Conservation (phyloP, 352 stramenopile species). For the Thalassiosira mediterranea region DNA sequence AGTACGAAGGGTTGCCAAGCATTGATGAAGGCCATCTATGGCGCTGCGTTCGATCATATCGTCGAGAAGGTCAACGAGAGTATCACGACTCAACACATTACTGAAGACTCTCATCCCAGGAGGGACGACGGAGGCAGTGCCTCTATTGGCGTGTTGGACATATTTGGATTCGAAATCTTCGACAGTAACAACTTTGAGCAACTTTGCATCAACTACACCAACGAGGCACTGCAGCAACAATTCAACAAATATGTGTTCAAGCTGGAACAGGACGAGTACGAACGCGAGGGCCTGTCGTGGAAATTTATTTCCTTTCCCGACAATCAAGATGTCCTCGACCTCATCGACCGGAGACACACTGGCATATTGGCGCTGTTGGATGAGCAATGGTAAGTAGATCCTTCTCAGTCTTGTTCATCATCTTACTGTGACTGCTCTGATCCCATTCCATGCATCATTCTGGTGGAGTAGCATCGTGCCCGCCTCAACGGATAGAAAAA, state of each 20-base stretch:
- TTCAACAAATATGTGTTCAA: slow-evolving; percentile 87
- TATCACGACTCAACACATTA: slow-evolving; percentile 22
- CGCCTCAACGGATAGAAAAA: slow-evolving; percentile 75
- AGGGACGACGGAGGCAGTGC: slow-evolving; percentile 24
- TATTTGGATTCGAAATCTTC: slow-evolving; percentile 96
- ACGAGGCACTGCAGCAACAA: slow-evolving; percentile 85
- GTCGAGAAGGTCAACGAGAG: slow-evolving; percentile 56
- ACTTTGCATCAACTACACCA: slow-evolving; percentile 88
- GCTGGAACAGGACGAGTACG: slow-evolving; percentile 94
- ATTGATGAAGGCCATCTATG: slow-evolving; percentile 62
- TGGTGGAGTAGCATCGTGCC: too few relatives aligned
- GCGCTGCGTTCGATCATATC: slow-evolving; percentile 59
- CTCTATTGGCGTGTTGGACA: slow-evolving; percentile 90
- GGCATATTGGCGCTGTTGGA: slow-evolving; percentile 90
- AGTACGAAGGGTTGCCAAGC: slow-evolving; percentile 60
- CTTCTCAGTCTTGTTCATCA: too few relatives aligned
- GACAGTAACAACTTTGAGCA: slow-evolving; percentile 87
- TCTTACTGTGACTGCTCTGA: too few relatives aligned
- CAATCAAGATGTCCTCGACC: slow-evolving; percentile 94
- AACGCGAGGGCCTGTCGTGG: slow-evolving; percentile 93
- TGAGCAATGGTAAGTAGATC: too few relatives aligned
- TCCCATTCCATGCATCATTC: too few relatives aligned
- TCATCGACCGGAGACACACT: slow-evolving; percentile 88
- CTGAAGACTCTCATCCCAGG: neutral
- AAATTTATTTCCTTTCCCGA: slow-evolving; percentile 96